Evolutionary conservation across 2,329 filamentous ascomycete genomes (phyloP).

Genomic region (Trichoderma atroviride): DNA sequence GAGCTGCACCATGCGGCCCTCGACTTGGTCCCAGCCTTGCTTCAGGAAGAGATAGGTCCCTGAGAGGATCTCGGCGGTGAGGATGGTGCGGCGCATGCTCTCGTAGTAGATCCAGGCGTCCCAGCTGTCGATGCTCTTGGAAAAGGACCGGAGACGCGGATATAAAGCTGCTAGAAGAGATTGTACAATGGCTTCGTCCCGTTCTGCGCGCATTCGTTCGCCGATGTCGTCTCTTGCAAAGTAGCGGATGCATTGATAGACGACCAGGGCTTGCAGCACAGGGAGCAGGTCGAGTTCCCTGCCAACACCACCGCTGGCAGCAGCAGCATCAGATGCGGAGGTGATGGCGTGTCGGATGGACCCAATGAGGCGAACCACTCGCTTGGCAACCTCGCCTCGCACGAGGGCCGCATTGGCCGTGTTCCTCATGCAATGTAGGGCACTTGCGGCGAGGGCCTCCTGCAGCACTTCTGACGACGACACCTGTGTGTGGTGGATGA

Average conservation of each 20-base stretch:
- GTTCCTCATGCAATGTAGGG: slow-evolving; percentile 20
- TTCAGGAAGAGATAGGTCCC: slow-evolving; percentile 20
- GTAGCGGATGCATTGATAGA: slow-evolving; percentile 23
- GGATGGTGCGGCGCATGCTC: slow-evolving; percentile 24
- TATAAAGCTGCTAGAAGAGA: slow-evolving; percentile 1
- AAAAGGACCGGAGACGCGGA: slow-evolving; percentile 6
- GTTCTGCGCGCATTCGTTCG: slow-evolving; percentile 14
- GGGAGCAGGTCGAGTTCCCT: slow-evolving; percentile 9
- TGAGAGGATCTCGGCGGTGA: slow-evolving; percentile 10
- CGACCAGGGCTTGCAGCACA: slow-evolving; percentile 3
- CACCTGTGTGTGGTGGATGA: slow-evolving; percentile 20
- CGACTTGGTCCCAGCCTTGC: slow-evolving; percentile 23
- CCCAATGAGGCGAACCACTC: slow-evolving; percentile 5
- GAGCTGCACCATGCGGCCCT: slow-evolving; percentile 15
- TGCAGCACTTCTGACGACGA: slow-evolving; percentile 21
- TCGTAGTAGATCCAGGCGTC: slow-evolving; percentile 20
- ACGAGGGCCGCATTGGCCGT: slow-evolving; percentile 19
- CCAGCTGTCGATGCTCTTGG: slow-evolving; percentile 7
- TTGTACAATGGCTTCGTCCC: slow-evolving; percentile 11
- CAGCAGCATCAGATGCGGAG: neutral
- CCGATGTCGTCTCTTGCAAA: slow-evolving; percentile 8
- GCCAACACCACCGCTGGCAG: neutral
- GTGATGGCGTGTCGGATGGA: slow-evolving; percentile 12
- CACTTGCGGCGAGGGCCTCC: slow-evolving; percentile 20
- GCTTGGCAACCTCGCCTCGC: slow-evolving; percentile 16